Conservation (phyloP, 78 protist species). For the slime mould (Dictyostelium discoideum) region DNA sequence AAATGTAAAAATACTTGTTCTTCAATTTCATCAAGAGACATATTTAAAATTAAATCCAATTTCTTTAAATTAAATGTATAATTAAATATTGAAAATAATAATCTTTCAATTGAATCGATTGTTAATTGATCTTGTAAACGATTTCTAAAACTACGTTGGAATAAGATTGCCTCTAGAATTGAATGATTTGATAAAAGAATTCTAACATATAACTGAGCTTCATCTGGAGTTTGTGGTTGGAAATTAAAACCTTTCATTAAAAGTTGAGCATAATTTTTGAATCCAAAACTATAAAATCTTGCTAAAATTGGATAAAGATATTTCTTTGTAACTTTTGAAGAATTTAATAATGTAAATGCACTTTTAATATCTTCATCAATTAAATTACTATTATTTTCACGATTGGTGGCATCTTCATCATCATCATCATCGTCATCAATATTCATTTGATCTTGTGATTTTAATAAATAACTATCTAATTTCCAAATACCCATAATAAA, state of each 20-base stretch:
- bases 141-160: conserved; percentile 27
- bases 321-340: conserved; percentile 34
- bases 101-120: not conserved
- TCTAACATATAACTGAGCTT: conserved; percentile 1
- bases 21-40: conserved; percentile 15
- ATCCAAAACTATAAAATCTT: conserved; percentile 14
- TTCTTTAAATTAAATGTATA: not conserved
- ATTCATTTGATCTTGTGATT: not conserved
- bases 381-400: not conserved
- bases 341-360: conserved; percentile 25
- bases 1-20: conserved; percentile 28
- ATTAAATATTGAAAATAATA: not conserved
- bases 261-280: not conserved
- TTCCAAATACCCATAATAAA: conserved; percentile 62
- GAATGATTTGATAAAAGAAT: conserved; percentile 35
- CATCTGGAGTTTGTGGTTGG: conserved; percentile 9
- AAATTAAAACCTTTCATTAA: conserved; percentile 51
- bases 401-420: not conserved
- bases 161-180: conserved; percentile 28
- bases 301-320: conserved; percentile 20
- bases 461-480: conserved; percentile 18
- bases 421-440: not conserved
- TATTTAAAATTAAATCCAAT: not conserved
- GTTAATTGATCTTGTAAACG: not conserved
- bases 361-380: not conserved